Evolutionary conservation across 257 asterid genomes (phyloP), one percentile per base, ranked within the genome.

Genomic region (Parsonsia alboflavescens): DNA sequence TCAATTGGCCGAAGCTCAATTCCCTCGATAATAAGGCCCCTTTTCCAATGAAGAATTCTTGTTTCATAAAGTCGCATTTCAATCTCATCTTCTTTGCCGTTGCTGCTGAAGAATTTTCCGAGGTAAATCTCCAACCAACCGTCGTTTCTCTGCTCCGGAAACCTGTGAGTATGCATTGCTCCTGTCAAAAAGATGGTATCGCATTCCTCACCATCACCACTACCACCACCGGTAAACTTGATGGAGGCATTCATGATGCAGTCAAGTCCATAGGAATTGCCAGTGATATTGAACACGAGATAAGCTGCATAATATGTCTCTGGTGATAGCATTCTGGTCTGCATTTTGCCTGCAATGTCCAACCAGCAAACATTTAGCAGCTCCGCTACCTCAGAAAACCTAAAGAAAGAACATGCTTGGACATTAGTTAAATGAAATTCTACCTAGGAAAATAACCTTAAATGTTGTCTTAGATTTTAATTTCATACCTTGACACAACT

Each of bases 11-110:
- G 84, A 85, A 91, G 83, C 84, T 88, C 96, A 28, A 91, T 79
- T 41, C 92, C 96, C 77, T 91, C 84, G 13, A 91, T 74, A 7
- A 85, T 46, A 53, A 91, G 85, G 59, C 97, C 96, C 6, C 67
- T 72, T 69, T 89, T 87, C 46, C 46, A 42, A 7, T 42, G 7
- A 42, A 42, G 46, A 42, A 42, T 42, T 42, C 46, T 42, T 5
- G 46, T 42, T 42, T 89, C 96, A 48, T 78, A 80, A 67, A 91
- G 80, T 81, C 84, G 77, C 8, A 83, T 87, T 82, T 85, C 92
- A 41, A 88, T 83, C 64, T 85, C 88, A 3, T 84, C 86, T 2
- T 82, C 86, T 2, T 82, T 75, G 36, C 79, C 86, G 36, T 66
- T 52, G 21, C 21, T 33, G 9, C 41, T 66, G 7, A 36, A 21